These are phyloP conservation scores for Xylariaceae sp. DNA, from an alignment of 2,329 filamentous ascomycete species.

Conservation along the genomic window DNA sequence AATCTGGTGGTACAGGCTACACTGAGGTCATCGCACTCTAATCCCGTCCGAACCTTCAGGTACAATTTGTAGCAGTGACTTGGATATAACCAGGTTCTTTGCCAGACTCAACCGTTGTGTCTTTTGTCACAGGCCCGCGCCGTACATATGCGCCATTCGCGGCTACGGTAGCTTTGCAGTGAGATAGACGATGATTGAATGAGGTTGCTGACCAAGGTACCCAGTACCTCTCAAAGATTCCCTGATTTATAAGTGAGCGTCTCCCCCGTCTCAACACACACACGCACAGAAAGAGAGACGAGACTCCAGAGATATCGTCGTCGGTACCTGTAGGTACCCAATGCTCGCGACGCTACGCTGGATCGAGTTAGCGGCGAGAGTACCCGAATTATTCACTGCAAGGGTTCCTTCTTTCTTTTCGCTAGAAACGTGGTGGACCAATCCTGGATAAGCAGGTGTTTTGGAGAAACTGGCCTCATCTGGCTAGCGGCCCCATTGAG, in stretches of 20 bases:
- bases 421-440: slow-evolving; percentile 9
- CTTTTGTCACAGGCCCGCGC: not conserved
- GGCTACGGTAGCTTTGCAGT: not conserved
- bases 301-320: not conserved
- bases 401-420: not conserved
- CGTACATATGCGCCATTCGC: not conserved
- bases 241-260: no score
- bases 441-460: slow-evolving; percentile 16
- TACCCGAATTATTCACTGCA: not conserved
- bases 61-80: no score
- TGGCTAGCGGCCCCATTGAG: slow-evolving; percentile 3
- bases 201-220: not conserved
- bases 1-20: not conserved
- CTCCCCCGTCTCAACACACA: no score
- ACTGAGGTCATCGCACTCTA: not conserved
- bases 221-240: not conserved
- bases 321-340: not conserved
- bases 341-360: not conserved
- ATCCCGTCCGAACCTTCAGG: no score
- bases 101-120: not conserved
- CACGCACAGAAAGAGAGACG: no score
- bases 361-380: not conserved
- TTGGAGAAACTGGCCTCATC: slow-evolving; percentile 5
- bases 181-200: not conserved
- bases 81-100: not conserved